Evolutionary conservation across 176 grass and related monocot genomes (phyloP), one percentile per base, ranked within the genome.

Genomic region (Triticum urartu): DNA sequence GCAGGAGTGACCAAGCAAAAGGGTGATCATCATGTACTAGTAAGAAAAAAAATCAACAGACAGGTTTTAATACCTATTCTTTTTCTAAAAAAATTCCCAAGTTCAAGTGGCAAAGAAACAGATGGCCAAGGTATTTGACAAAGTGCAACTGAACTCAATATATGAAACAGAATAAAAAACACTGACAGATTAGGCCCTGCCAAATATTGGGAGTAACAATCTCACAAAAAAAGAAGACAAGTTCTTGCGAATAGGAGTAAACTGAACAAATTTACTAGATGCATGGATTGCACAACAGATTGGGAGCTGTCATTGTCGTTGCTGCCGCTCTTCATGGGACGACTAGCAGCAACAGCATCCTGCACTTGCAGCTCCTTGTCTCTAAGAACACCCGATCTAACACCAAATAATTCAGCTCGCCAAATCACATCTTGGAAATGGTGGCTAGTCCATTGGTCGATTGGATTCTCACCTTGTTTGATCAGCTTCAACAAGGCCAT

Each of bases 361-460:
- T 81, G 77, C 18, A 85, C 86, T 5, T 71, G 62, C 62, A 91
- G 86, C 30, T 85, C 89, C 63, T 81, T 52, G 0, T 88, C 86
- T 64, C 64, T 59, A 62, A 88, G 69, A 75, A 17, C 72, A 26
- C 50, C 89, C 88, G 81, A 25, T 11, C 43, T 47, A 47, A 47
- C 42, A 47, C 76, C 43, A 47, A 81, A 63, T 9, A 73, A 64
- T 13, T 47, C 11, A 47, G 0, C 65, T 73, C 21, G 42, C 83
- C 32, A 79, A 83, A 58, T 9, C 3, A 60, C 3, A 58, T 73
- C 33, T 80, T 52, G 32, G 28, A 47, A 47, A 47, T 1, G 12
- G 43, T 47, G 3, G 12, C 45, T 14, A 48, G 12, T 34, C 0
- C 64, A 36, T 20, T 32, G 15, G 66, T 75, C 39, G 33, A 32